These are phyloP conservation scores for Pichia occidentalis DNA, from an alignment of 805 yeast genomes.

Conservation along the genomic window DNA sequence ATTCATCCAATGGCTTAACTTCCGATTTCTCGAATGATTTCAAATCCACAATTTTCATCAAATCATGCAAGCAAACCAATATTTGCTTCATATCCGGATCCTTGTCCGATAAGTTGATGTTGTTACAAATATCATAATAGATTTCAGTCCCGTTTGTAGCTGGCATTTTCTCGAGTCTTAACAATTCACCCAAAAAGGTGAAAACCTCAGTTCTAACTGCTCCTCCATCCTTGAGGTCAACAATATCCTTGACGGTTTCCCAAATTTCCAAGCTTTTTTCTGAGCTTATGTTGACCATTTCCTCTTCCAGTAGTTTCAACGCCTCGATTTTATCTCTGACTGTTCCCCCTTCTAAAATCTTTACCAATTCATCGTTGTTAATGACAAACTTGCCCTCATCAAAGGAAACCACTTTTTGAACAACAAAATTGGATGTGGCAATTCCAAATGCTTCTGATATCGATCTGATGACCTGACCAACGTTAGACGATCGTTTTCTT, in stretches of 20 bases:
- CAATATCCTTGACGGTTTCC: conserved; percentile 56
- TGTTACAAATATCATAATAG: conserved; percentile 50
- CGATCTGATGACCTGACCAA: conserved; percentile 10
- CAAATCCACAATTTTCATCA: conserved; percentile 34
- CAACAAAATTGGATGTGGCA: conserved; percentile 6
- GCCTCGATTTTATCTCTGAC: conserved; percentile 38
- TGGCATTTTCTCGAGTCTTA: conserved; percentile 43
- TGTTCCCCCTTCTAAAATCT: conserved; percentile 20
- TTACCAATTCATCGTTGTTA: conserved; percentile 18
- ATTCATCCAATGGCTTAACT: conserved; percentile 15
- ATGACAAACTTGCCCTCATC: conserved; percentile 12
- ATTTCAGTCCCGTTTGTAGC: conserved; percentile 46
- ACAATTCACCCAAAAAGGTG: conserved; percentile 49
- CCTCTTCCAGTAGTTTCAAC: conserved; percentile 42
- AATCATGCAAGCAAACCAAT: conserved; percentile 46
- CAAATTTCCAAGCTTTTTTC: conserved; percentile 68
- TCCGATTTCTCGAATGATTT: conserved; percentile 19
- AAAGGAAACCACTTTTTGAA: conserved; percentile 4
- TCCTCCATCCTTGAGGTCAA: conserved; percentile 31
- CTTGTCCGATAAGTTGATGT: conserved; percentile 37
- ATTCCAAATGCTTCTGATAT: conserved; percentile 10
- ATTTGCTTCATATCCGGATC: conserved; percentile 29
- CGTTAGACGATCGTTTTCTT: conserved; percentile 1
- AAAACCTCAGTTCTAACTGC: conserved; percentile 44
- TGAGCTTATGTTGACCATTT: conserved; percentile 45